phyloP scores from a whole-genome alignment of 768 basidiomycete species.

The Pleurotus salmoneostramineus region DNA sequence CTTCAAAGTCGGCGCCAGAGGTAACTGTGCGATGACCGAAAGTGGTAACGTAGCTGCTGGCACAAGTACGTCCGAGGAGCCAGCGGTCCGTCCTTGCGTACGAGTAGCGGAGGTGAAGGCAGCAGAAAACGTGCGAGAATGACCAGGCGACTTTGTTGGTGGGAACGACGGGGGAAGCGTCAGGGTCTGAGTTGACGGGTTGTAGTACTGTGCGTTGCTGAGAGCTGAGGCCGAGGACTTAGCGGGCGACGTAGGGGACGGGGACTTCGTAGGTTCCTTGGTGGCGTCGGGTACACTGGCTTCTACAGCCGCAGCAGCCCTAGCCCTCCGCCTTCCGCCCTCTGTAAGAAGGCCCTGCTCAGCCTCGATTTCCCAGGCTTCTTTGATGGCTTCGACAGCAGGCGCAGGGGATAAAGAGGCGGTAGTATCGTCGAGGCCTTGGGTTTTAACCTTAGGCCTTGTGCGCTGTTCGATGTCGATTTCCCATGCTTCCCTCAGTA shows the following conservation, averaged over 20 bases:
- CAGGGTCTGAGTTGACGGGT: slow-evolving; percentile 50
- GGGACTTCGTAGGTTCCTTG: slow-evolving; percentile 9
- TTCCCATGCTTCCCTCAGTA: slow-evolving; percentile 78
- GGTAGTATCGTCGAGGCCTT: slow-evolving; percentile 1
- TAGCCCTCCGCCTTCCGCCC: slow-evolving; percentile 63
- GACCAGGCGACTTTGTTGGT: slow-evolving; percentile 43
- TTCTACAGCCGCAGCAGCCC: slow-evolving; percentile 46
- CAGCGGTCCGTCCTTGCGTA: slow-evolving; percentile 14
- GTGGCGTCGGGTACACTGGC: slow-evolving; percentile 4
- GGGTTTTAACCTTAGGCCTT: slow-evolving; percentile 30
- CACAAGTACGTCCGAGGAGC: slow-evolving; percentile 41
- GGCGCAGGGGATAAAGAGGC: slow-evolving; percentile 3
- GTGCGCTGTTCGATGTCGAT: slow-evolving; percentile 60
- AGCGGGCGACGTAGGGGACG: slow-evolving; percentile 15
- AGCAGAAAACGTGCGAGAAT: slow-evolving; percentile 61
- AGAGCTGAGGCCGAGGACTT: slow-evolving; percentile 18
- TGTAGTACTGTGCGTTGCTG: slow-evolving; percentile 58
- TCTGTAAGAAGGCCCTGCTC: slow-evolving; percentile 74
- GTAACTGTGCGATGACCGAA: slow-evolving; percentile 52
- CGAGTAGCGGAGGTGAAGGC: slow-evolving; percentile 27
- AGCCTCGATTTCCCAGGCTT: slow-evolving; percentile 78
- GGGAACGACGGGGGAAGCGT: slow-evolving; percentile 61
- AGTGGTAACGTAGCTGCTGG: slow-evolving; percentile 70
- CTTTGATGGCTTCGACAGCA: slow-evolving; percentile 42
- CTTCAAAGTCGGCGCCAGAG: slow-evolving; percentile 56